phyloP scores from a whole-genome alignment of 306 rosid species.

The Fagus sylvatica region DNA sequence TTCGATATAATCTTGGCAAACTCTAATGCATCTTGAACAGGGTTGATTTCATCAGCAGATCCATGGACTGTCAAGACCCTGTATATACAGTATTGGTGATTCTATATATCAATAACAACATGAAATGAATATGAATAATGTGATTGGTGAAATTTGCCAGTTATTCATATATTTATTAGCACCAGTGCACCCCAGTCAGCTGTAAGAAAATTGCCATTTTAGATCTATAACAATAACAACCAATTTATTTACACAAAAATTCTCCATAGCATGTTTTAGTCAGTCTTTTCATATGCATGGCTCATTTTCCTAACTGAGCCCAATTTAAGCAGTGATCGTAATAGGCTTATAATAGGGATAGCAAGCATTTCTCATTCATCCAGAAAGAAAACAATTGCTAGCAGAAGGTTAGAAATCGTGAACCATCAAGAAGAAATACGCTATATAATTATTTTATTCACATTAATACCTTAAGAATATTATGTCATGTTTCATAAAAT shows the following conservation, averaged over 20 bases:
- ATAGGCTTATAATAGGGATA: no score
- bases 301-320: no score
- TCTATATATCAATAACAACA: background rate
- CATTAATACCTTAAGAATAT: background rate
- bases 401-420: background rate
- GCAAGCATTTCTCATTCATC: no score
- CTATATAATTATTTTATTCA: background rate
- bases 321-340: no score
- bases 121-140: background rate
- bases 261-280: no score
- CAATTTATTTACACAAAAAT: no score
- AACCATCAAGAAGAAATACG: background rate
- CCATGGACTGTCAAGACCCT: constrained; percentile 84
- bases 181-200: no score
- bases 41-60: constrained; percentile 48
- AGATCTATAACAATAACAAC: no score
- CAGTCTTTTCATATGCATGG: no score
- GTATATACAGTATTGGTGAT: constrained; percentile 4
- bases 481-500: background rate
- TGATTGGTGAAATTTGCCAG: background rate
- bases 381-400: no score
- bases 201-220: no score
- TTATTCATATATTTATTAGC: background rate
- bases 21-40: constrained; percentile 59
- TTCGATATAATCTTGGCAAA: constrained; percentile 73